These are phyloP conservation scores for Corymbia calophylla DNA, from an alignment of 441 rosid genomes.

Conservation along the genomic window DNA sequence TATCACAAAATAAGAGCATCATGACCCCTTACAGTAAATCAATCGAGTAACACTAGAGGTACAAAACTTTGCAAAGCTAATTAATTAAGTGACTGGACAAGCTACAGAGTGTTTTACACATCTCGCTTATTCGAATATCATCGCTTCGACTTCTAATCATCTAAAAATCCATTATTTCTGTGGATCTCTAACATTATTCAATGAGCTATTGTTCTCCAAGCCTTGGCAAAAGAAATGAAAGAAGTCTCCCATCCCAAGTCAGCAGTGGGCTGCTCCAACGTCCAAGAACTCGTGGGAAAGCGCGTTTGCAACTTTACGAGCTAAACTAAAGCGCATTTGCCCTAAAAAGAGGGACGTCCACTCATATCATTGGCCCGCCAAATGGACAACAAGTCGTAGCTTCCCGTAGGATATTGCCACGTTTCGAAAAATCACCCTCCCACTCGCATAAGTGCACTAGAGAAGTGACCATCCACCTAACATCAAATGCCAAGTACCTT, in stretches of 20 bases:
- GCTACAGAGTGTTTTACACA: rapidly evolving
- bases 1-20: not conserved
- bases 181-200: not conserved
- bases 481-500: not conserved
- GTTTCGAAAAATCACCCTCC: not conserved
- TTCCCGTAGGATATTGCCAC: not conserved
- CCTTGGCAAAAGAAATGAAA: not conserved
- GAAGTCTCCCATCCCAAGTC: not conserved
- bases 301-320: not conserved
- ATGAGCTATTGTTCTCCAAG: not conserved
- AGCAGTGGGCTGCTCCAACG: not conserved
- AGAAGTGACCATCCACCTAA: not conserved
- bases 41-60: not conserved
- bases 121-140: not conserved
- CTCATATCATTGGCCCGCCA: not conserved
- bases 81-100: not conserved
- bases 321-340: not conserved
- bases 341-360: not conserved
- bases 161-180: not conserved
- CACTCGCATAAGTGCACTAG: not conserved
- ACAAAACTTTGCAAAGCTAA: not conserved
- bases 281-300: not conserved
- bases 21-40: not conserved
- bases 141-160: not conserved
- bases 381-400: not conserved